These are phyloP conservation scores for Kodamaea kakaduensis DNA, from an alignment of 805 yeast genomes.

Conservation along the genomic window DNA sequence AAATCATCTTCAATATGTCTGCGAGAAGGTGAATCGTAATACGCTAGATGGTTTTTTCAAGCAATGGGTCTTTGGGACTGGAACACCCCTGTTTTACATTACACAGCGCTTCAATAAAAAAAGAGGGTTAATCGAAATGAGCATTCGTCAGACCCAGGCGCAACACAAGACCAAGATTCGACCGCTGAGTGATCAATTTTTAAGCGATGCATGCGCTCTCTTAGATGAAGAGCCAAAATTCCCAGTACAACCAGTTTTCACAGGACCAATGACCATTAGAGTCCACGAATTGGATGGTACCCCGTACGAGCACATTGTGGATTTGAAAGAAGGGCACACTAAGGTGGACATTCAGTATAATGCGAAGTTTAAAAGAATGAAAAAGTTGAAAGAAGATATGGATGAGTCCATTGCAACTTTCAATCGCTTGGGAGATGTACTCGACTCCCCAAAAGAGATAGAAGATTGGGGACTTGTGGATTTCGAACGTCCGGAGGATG, in stretches of 20 bases:
- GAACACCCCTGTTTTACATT: slow-evolving; percentile 83
- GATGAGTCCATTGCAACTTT: slow-evolving; percentile 33
- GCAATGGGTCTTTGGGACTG: slow-evolving; percentile 90
- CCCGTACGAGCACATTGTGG: slow-evolving; percentile 96
- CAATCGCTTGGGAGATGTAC: slow-evolving; percentile 68
- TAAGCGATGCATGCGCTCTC: slow-evolving; percentile 42
- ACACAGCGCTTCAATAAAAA: slow-evolving; percentile 93
- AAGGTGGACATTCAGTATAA: slow-evolving; percentile 92
- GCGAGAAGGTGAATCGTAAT: slow-evolving; percentile 90
- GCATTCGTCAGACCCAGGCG: slow-evolving; percentile 82
- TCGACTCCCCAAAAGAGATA: slow-evolving; percentile 57
- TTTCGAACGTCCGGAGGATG: slow-evolving; percentile 67
- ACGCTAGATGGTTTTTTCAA: slow-evolving; percentile 78
- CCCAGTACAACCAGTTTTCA: slow-evolving; percentile 52
- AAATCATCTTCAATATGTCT: slow-evolving; percentile 83
- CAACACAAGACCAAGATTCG: slow-evolving; percentile 45
- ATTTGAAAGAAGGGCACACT: slow-evolving; percentile 77
- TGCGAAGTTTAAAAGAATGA: slow-evolving; percentile 82
- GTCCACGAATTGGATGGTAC: slow-evolving; percentile 98
- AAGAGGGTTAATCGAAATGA: slow-evolving; percentile 90
- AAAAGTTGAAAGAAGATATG: slow-evolving; percentile 52
- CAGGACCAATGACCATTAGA: slow-evolving; percentile 95
- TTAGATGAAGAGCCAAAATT: slow-evolving; percentile 39
- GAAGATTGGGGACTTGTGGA: slow-evolving; percentile 71
- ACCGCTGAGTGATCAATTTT: slow-evolving; percentile 39